phyloP scores from a whole-genome alignment of 2,329 filamentous ascomycete genomes.

The Alternaria panax region DNA sequence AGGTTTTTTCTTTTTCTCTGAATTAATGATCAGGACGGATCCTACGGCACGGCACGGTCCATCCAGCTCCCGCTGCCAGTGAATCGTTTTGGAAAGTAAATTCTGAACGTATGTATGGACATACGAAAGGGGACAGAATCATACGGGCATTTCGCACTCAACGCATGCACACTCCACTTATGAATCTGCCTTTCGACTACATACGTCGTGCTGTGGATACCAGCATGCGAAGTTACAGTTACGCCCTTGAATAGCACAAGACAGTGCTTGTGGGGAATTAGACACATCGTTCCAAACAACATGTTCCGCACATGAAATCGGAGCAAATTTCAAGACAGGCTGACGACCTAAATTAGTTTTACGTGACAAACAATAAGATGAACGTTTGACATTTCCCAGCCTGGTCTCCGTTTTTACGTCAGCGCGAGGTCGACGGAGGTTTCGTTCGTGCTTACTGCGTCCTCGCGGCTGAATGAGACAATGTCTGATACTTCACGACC shows the following conservation, averaged over 20 bases:
- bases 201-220: neutral
- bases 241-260: neutral
- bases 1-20: neutral
- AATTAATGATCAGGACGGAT: neutral
- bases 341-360: neutral
- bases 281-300: neutral
- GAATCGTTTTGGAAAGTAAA: neutral
- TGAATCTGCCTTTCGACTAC: neutral
- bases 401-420: neutral
- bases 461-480: neutral
- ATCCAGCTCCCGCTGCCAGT: neutral
- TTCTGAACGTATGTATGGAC: neutral
- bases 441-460: neutral
- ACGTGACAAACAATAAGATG: neutral
- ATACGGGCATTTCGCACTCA: neutral
- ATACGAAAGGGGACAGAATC: neutral
- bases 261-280: neutral
- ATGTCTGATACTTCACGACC: neutral
- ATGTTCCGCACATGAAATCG: neutral
- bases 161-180: neutral
- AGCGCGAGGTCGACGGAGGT: neutral
- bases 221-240: neutral
- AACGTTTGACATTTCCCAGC: neutral
- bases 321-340: neutral
- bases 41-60: constrained; percentile 1